Base-by-base conservation (phyloP, 1,139 yeast genomes). In the Suhomyces anneliseae region DNA sequence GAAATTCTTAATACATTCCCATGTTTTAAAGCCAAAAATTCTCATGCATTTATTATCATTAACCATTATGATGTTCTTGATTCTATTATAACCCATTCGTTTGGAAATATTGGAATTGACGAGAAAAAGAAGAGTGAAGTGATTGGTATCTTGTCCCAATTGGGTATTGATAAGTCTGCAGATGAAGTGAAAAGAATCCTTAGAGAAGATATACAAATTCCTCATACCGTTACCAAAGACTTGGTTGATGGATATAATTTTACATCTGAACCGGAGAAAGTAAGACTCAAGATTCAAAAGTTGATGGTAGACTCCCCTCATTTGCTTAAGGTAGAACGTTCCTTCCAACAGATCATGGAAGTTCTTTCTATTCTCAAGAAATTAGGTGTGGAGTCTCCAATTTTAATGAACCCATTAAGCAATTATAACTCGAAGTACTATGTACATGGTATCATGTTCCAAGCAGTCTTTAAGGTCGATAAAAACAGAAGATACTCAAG, bases 11-110 rank as follows among this genome's bases (percentile, higher is more conserved):
- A 74, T 6, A 61, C 76, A 1, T 81, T 88, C 48, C 92, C 95
- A 1, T 84, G 86, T 42, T 83, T 87, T 59, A 78, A 76, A 37
- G 52, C 60, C 10, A 65, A 65, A 42, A 69, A 72, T 27, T 72
- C 80, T 0, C 79, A 79, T 33, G 55, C 63, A 1, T 74, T 86
- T 10, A 76, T 92, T 44, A 76, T 87, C 15, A 65, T 93, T 34
- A 92, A 90, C 61, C 98, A 93, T 64, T 79, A 82, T 54, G 95
- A 86, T 57, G 82, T 93, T 32, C 63, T 92, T 46, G 87, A 88
- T 46, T 74, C 88, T 1, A 80, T 90, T 31, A 57, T 74, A 14
- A 61, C 69, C 12, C 76, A 88, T 61, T 87, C 89, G 10, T 88
- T 83, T 61, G 89, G 96, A 47, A 85, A 89, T 19, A 78, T 89